Evolutionary conservation across 345 rosid genomes (phyloP).

Genomic region (Gossypium longicalyx): DNA sequence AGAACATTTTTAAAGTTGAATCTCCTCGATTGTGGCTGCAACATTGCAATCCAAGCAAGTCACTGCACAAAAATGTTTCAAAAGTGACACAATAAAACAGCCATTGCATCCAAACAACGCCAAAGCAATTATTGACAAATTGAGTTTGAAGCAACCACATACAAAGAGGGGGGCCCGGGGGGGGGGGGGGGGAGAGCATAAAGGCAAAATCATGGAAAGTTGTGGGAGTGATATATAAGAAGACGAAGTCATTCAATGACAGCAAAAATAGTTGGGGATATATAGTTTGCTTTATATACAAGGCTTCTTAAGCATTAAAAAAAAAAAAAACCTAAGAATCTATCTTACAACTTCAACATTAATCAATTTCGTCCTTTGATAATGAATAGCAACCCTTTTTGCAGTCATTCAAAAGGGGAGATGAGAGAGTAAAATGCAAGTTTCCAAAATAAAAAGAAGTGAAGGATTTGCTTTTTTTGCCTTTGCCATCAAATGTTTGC

Average conservation of each 20-base stretch:
- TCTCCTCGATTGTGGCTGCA: no score
- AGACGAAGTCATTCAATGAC: not conserved
- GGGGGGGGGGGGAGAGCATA: not conserved
- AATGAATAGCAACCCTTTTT: not conserved
- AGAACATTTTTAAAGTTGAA: no score
- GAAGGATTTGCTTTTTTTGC: no score
- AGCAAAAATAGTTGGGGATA: not conserved
- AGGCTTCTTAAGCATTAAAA: not conserved
- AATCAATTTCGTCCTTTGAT: not conserved
- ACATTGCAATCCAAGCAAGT: no score
- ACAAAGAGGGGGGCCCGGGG: no score
- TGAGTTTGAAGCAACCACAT: not conserved
- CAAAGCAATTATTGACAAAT: not conserved
- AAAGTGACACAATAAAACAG: no score
- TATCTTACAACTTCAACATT: not conserved
- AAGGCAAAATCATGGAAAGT: not conserved
- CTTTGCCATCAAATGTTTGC: no score
- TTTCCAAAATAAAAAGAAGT: not conserved
- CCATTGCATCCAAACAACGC: no score
- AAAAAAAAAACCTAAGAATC: not conserved
- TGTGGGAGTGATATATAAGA: no score
- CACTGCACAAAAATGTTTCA: no score
- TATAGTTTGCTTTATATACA: conserved; percentile 2
- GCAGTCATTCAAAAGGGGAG: not conserved
- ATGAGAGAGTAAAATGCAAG: not conserved